These are phyloP conservation scores for Fusarium sambucinum DNA, from an alignment of 2,329 filamentous ascomycete genomes.

Conservation along the genomic window DNA sequence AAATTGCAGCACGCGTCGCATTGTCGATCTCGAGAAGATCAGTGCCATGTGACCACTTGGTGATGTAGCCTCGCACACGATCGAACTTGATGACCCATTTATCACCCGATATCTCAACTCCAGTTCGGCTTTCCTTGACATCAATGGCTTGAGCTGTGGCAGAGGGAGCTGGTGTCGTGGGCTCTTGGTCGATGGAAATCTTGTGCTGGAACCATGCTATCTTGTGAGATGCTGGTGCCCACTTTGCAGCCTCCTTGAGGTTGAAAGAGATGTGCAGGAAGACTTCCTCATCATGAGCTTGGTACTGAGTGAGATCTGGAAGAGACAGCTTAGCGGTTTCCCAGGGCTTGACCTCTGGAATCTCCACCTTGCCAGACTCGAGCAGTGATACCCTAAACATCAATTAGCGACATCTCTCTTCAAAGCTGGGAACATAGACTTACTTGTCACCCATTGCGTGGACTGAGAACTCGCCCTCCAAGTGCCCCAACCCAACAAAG, in stretches of 20 bases:
- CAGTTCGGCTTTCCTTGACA: not conserved
- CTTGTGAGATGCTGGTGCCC: constrained; percentile 4
- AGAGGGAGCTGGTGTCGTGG: fast-evolving
- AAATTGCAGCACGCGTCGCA: not conserved
- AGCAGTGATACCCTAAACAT: not conserved
- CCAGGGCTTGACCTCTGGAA: constrained; percentile 2
- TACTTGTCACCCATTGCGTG: constrained; percentile 1
- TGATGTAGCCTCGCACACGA: constrained; percentile 14
- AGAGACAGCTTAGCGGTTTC: not conserved
- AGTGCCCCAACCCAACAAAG: constrained; percentile 2
- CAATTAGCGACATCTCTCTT: not conserved
- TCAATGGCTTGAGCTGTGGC: not conserved
- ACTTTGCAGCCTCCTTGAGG: not conserved
- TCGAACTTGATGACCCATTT: constrained; percentile 1
- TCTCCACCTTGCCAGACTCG: not conserved
- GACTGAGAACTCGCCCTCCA: not conserved
- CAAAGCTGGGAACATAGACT: fast-evolving
- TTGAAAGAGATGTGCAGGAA: not conserved
- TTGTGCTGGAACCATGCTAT: constrained; percentile 21
- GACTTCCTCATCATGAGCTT: not conserved
- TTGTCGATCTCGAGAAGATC: constrained; percentile 3
- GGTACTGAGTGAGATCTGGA: not conserved
- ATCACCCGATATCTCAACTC: not conserved
- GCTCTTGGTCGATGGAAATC: not conserved
- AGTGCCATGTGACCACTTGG: not conserved